Evolutionary conservation across 2,329 filamentous ascomycete species (phyloP).

Genomic region (Coniochaeta ligniaria): DNA sequence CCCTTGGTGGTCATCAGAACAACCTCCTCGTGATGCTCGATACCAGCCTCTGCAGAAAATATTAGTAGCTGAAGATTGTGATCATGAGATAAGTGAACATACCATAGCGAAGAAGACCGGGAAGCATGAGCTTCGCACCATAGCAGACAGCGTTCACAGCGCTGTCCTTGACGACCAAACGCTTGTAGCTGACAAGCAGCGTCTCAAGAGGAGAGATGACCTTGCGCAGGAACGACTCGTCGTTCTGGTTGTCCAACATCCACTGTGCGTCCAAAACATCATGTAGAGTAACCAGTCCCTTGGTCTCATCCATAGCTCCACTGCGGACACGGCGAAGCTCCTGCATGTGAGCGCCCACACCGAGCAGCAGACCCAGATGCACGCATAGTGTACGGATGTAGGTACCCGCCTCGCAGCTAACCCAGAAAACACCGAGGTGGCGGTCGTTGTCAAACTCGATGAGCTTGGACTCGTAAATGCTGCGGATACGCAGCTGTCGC

Average conservation of each 20-base stretch:
- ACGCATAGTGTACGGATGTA: constrained; percentile 99
- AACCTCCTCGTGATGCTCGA: constrained; percentile 93
- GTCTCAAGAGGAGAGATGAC: constrained; percentile 93
- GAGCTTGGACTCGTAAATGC: constrained; percentile 94
- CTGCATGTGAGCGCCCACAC: constrained; percentile 97
- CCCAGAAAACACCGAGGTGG: constrained; percentile 97
- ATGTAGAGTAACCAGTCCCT: constrained; percentile 87
- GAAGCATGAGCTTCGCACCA: constrained; percentile 98
- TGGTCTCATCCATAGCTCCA: constrained; percentile 90
- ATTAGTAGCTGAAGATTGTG: constrained; percentile 16
- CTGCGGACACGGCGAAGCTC: constrained; percentile 89
- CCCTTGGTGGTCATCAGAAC: constrained; percentile 99
- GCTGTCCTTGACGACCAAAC: constrained; percentile 94
- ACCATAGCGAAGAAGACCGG: constrained; percentile 88
- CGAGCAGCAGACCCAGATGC: constrained; percentile 67
- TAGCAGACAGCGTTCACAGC: constrained; percentile 97
- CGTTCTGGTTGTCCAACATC: constrained; percentile 89
- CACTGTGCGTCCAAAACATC: constrained; percentile 95
- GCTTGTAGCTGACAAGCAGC: constrained; percentile 87
- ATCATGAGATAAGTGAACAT: constrained; percentile 24
- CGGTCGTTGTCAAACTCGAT: constrained; percentile 98
- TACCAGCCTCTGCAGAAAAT: constrained; percentile 59
- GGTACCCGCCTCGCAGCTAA: constrained; percentile 96
- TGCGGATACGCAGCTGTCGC: constrained; percentile 95
- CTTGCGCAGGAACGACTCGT: constrained; percentile 84